Evolutionary conservation across 805 yeast species (phyloP).

Genomic region (Ogataea pilisensis): DNA sequence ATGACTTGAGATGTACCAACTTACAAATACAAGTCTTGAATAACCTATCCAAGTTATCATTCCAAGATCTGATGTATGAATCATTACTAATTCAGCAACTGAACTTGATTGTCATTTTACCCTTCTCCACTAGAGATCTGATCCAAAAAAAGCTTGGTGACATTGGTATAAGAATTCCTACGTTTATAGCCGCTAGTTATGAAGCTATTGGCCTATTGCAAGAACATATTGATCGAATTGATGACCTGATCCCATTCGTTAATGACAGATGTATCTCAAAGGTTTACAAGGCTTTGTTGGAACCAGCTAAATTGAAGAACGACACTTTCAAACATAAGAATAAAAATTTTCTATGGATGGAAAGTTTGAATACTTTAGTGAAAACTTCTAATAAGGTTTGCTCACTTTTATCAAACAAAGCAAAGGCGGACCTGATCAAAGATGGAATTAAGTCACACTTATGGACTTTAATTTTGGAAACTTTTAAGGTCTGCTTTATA

Average conservation of each 20-base stretch:
- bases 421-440: slow-evolving; percentile 7
- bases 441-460: slow-evolving; percentile 17
- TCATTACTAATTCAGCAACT: slow-evolving; percentile 50
- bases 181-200: slow-evolving; percentile 58
- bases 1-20: slow-evolving; percentile 52
- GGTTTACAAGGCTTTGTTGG: slow-evolving; percentile 47
- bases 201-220: slow-evolving; percentile 40
- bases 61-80: slow-evolving; percentile 33
- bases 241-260: slow-evolving; percentile 34
- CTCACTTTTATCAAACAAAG: slow-evolving; percentile 12
- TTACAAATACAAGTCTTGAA: slow-evolving; percentile 59
- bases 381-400: slow-evolving; percentile 32
- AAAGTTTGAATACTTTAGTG: slow-evolving; percentile 41
- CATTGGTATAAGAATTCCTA: slow-evolving; percentile 46
- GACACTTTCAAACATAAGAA: slow-evolving; percentile 29
- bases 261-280: slow-evolving; percentile 43
- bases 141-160: slow-evolving; percentile 49
- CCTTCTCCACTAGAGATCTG: slow-evolving; percentile 56
- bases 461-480: slow-evolving; percentile 41
- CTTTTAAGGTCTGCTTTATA: slow-evolving; percentile 39
- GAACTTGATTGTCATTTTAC: slow-evolving; percentile 49
- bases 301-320: slow-evolving; percentile 44
- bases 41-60: slow-evolving; percentile 35
- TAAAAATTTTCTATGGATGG: slow-evolving; percentile 49
- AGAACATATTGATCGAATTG: slow-evolving; percentile 30